These are phyloP conservation scores for Conticribra guillardii DNA, from an alignment of 108 stramenopile genomes.

Conservation along the genomic window DNA sequence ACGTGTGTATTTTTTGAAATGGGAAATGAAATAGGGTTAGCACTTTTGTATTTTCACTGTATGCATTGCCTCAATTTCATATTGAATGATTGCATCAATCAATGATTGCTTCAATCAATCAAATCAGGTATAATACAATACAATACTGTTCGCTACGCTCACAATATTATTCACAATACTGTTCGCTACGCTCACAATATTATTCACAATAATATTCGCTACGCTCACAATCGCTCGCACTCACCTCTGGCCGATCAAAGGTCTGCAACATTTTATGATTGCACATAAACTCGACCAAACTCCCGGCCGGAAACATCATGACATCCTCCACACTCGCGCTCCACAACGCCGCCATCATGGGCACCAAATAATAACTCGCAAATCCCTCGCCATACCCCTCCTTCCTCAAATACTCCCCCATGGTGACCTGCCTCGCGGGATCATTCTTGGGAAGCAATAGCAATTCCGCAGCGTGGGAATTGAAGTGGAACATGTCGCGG, in stretches of 20 bases:
- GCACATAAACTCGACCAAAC: conserved; percentile 90
- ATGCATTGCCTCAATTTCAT: no score
- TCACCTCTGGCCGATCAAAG: conserved; percentile 68
- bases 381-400: conserved; percentile 84
- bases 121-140: no score
- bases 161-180: no score
- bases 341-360: conserved; percentile 98
- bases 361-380: conserved; percentile 84
- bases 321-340: conserved; percentile 84
- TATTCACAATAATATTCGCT: no score
- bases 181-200: no score
- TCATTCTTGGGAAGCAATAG: conserved; percentile 68
- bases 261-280: conserved; percentile 96
- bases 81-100: no score
- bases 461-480: conserved; percentile 73
- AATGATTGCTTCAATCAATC: no score
- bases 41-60: background rate
- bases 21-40: background rate
- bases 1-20: no score
- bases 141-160: no score
- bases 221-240: no score
- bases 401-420: conserved; percentile 82
- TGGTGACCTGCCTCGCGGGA: conserved; percentile 75
- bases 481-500: conserved; percentile 87
- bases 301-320: conserved; percentile 77